Percentiles rank a stretch among this genome's conserved stretches.
phyloP scores from a whole-genome alignment of 2,329 filamentous ascomycete species.

The Ceratocystis cubensis region DNA sequence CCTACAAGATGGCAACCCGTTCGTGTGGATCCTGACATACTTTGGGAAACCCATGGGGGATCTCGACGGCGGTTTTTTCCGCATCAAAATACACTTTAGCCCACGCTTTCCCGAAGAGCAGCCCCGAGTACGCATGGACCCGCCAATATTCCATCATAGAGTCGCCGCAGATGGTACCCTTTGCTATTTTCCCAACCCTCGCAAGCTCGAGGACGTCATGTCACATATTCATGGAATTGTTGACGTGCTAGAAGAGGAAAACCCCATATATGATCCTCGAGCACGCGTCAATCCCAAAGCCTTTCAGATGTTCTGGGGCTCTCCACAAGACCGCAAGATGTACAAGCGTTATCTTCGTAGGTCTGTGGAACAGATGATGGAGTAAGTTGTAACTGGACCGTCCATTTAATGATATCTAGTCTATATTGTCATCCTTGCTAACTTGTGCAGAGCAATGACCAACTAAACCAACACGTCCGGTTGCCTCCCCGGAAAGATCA shows the following conservation, averaged over 20 bases:
- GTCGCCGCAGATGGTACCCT: conserved; percentile 68
- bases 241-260: conserved; percentile 70
- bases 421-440: conserved; percentile 3
- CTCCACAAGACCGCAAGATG: conserved; percentile 59
- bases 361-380: conserved; percentile 58
- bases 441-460: conserved; percentile 27
- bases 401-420: neutral
- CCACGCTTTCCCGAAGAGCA: conserved; percentile 79
- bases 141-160: conserved; percentile 74
- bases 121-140: conserved; percentile 69
- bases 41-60: conserved; percentile 89
- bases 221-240: conserved; percentile 78
- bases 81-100: conserved; percentile 66
- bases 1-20: conserved; percentile 70
- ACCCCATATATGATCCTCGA: conserved; percentile 78
- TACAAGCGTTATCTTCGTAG: conserved; percentile 74
- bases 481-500: neutral
- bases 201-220: conserved; percentile 59
- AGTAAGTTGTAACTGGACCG: conserved; percentile 33
- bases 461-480: conserved; percentile 23
- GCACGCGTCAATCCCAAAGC: conserved; percentile 79
- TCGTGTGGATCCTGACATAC: conserved; percentile 78
- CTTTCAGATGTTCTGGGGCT: conserved; percentile 75
- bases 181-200: conserved; percentile 59
- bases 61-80: conserved; percentile 81